Evolutionary conservation across 257 asterid species (phyloP).

Genomic region (Anisodus tanguticus): DNA sequence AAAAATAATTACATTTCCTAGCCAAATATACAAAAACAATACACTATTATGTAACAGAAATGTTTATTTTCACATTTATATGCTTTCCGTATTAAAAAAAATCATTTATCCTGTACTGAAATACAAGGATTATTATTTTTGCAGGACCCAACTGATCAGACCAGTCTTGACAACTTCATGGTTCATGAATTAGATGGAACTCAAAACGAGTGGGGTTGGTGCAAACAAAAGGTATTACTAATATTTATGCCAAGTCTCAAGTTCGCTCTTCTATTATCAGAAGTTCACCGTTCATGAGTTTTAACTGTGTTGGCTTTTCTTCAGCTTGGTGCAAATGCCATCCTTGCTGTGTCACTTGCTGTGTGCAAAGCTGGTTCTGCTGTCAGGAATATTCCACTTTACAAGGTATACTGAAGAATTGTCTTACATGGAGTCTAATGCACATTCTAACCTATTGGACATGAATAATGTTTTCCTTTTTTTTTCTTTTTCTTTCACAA

Average conservation of each 20-base stretch:
- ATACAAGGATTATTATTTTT: slow-evolving; percentile 21
- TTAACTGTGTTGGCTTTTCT: slow-evolving; percentile 28
- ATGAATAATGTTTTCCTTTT: too few relatives aligned
- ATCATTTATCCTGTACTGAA: neutral
- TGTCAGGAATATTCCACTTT: slow-evolving; percentile 68
- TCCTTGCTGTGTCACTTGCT: slow-evolving; percentile 95
- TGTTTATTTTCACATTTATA: too few relatives aligned
- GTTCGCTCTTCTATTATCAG: neutral
- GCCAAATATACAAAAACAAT: too few relatives aligned
- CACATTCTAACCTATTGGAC: neutral
- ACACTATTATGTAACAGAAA: too few relatives aligned
- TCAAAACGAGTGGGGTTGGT: slow-evolving; percentile 99
- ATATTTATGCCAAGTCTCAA: neutral
- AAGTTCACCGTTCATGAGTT: neutral
- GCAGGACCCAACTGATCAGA: slow-evolving; percentile 92
- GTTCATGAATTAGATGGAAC: slow-evolving; percentile 97
- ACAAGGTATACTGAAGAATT: slow-evolving; percentile 61
- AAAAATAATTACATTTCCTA: too few relatives aligned
- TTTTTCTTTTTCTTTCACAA: too few relatives aligned
- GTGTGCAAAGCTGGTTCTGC: slow-evolving; percentile 96
- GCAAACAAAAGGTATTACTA: slow-evolving; percentile 84
- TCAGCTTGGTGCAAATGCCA: slow-evolving; percentile 98
- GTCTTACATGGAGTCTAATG: neutral
- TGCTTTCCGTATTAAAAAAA: too few relatives aligned
- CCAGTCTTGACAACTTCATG: slow-evolving; percentile 85